Base-by-base conservation (phyloP, 2,329 filamentous ascomycete species). In the Fusarium musae region DNA sequence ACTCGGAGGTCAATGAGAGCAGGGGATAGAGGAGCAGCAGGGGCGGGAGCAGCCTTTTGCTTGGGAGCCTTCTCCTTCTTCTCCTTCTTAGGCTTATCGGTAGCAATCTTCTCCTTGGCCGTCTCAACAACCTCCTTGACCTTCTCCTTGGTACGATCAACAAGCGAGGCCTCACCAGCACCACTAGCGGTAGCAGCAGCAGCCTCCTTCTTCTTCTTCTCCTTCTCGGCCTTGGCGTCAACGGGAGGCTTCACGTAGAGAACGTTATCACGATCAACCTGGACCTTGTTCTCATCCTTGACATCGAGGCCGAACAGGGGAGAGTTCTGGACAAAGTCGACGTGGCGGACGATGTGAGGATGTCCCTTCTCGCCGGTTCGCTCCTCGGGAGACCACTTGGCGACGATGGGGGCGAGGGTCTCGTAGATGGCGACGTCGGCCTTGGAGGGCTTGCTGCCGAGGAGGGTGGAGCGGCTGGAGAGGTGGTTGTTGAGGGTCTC, bases 311-410 rank as follows among this genome's bases (percentile, higher is more conserved):
- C 91, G 73, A 92, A 92, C 71, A 97, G 88, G 50, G 91, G 86
- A 52, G 93, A 92, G 85, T 97, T 97, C 87, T 98, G 96, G 73
- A 98, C 93, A 81, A 98, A 97, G 85, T 98, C 96, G 79, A 98
- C 84, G 82, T 94, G 93, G 75, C 96, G 93, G 65, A 98, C 93
- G 75, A 98, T 93, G 84, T 98, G 92, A 72, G 97, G 95, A 82
- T 93, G 92, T 70, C 96, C 96, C 73, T 94, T 88, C 85, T 97
- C 91, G 71, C 96, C 96, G 28, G 96, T 97, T 80, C 93, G 91
- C 88, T 97, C 90, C 85, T 98, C 95, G 52, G 92, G 84, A 5
- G 89, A 89, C 96, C 96, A 98, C 74, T 87, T 86, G 79, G 92
- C 89, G 67, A 97, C 93, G 43, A 92, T 80, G 17, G 94, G 93